Evolutionary conservation across 2,329 filamentous ascomycete genomes (phyloP), one percentile per base, ranked within the genome.

Genomic region (Tolypocladium sp.): DNA sequence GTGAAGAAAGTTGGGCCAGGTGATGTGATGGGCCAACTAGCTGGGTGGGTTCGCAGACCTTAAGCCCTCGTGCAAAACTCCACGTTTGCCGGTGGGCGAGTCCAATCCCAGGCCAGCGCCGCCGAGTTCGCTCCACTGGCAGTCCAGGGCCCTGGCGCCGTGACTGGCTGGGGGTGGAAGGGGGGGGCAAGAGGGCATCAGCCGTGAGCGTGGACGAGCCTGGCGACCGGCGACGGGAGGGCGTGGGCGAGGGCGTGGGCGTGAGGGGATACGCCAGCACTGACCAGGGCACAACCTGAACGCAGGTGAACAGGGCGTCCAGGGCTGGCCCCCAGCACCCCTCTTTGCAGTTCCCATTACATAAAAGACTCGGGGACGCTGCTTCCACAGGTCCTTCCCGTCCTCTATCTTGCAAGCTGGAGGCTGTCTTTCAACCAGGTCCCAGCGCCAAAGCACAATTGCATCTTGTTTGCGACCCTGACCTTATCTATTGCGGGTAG

Each of bases 301-400:
- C 38, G 37, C 37, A 27, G 44, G 44, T 27, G 44, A 49, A 49
- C 7, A 30, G 25, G 37, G 46, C 25, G 15, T 33, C 46, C 25
- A 49, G 44, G 44, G 44, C 44, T 27, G 42, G 42, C 7, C 44
- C 46, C 57, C 58, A 54, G 56, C 58, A 63, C 65, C 63, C 63
- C 63, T 66, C 67, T 65, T 67, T 59, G 59, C 67, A 70, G 69
- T 71, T 72, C 66, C 69, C 69, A 72, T 73, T 73, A 73, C 72
- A 73, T 74, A 73, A 74, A 74, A 73, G 64, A 70, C 68, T 66
- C 66, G 62, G 61, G 62, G 67, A 64, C 68, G 63, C 69, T 69
- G 64, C 66, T 64, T 60, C 58, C 57, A 57, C 59, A 62, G 59
- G 55, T 63, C 58, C 58, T 65, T 63, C 56, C 49, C 65, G 55